These are phyloP conservation scores for Dalechampia spathulata DNA, from an alignment of 441 rosid species.

Conservation along the genomic window DNA sequence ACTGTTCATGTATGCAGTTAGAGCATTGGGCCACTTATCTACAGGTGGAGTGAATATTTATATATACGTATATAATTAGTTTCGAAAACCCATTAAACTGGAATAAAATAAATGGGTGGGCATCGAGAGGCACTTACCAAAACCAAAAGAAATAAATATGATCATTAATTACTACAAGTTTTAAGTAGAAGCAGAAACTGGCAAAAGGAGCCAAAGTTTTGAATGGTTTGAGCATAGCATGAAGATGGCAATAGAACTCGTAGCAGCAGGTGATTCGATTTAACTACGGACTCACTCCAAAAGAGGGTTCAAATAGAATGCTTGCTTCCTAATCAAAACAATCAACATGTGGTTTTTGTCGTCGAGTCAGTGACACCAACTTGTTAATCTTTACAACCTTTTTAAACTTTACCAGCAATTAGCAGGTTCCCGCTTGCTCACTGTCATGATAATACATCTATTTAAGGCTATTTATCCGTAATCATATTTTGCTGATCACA, in stretches of 20 bases:
- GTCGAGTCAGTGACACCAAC: neutral
- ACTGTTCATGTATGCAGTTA: conserved; percentile 5
- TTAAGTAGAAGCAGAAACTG: neutral
- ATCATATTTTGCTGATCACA: too few relatives aligned
- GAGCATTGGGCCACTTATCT: conserved; percentile 10
- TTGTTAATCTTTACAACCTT: neutral
- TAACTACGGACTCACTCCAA: neutral
- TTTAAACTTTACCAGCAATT: neutral
- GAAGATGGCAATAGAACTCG: neutral
- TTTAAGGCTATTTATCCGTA: neutral
- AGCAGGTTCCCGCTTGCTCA: neutral
- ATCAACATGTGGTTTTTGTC: neutral
- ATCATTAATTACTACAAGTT: too few relatives aligned
- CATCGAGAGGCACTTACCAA: too few relatives aligned
- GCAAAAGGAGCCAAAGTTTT: neutral
- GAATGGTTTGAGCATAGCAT: neutral
- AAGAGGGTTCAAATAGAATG: neutral
- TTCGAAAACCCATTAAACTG: neutral
- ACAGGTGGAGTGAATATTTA: neutral
- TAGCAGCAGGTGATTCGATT: neutral
- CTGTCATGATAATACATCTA: neutral
- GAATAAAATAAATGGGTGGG: too few relatives aligned
- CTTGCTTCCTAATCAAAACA: conserved; percentile 2
- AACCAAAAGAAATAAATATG: too few relatives aligned
- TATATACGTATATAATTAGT: conserved; percentile 2